phyloP scores from a whole-genome alignment of 306 rosid species.

The Sindora glabra region DNA sequence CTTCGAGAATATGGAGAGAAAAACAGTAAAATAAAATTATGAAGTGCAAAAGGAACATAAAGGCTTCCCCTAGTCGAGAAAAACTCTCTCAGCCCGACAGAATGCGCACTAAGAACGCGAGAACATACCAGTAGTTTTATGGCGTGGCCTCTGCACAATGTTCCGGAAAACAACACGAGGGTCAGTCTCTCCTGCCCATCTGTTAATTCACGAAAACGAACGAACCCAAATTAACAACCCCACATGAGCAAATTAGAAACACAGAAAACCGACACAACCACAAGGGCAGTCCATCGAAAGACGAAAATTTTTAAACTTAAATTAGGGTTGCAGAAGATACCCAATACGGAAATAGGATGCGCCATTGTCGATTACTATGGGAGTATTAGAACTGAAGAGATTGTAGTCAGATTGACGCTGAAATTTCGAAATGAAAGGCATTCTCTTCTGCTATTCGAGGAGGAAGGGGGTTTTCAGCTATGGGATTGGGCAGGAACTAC shows the following conservation, averaged over 20 bases:
- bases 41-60: neutral
- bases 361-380: conserved; percentile 85
- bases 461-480: neutral
- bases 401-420: conserved; percentile 59
- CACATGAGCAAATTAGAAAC: neutral
- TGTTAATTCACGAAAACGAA: conserved; percentile 28
- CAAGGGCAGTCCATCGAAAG: neutral
- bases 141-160: conserved; percentile 99
- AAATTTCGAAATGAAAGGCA: conserved; percentile 61
- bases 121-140: conserved; percentile 63
- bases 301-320: neutral
- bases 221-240: conserved; percentile 2
- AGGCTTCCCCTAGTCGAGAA: neutral
- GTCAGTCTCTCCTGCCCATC: conserved; percentile 93
- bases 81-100: neutral
- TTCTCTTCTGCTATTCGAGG: neutral
- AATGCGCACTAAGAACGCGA: neutral
- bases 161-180: conserved; percentile 96
- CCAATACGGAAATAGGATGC: conserved; percentile 83
- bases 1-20: neutral
- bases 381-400: conserved; percentile 46
- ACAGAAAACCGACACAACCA: neutral
- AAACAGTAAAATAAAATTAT: neutral
- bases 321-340: conserved; percentile 50
- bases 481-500: neutral